These are phyloP conservation scores for Tuber indicum DNA, from an alignment of 495 filamentous ascomycete species.

Conservation along the genomic window DNA sequence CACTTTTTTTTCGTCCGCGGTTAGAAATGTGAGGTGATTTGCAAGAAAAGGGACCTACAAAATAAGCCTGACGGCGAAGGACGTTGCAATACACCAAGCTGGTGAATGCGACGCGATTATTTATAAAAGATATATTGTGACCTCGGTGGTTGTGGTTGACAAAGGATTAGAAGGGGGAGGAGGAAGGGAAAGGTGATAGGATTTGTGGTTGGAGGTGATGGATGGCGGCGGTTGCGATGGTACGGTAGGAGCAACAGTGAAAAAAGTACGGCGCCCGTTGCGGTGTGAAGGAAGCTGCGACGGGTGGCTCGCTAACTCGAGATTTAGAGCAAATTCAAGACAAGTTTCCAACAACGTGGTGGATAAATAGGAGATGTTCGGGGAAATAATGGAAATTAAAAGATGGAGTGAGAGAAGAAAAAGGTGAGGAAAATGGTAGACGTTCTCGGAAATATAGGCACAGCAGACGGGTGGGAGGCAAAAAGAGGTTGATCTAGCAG, in stretches of 20 bases:
- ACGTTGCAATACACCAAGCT: background rate
- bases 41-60: background rate
- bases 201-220: conserved; percentile 4
- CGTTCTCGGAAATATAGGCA: background rate
- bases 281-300: conserved; percentile 1
- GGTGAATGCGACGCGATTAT: conserved; percentile 18
- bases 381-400: background rate
- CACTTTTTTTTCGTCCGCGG: background rate
- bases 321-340: conserved; percentile 2
- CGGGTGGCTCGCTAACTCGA: conserved; percentile 5
- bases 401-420: background rate
- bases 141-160: conserved; percentile 13
- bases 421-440: background rate
- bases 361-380: background rate
- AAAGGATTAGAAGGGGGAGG: conserved; percentile 18
- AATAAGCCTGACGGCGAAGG: background rate
- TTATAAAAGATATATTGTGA: conserved; percentile 13
- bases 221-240: conserved; percentile 36
- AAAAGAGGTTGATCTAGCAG: background rate
- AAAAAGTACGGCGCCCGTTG: background rate
- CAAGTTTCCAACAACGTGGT: background rate
- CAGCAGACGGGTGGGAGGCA: background rate
- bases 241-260: conserved; percentile 3
- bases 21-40: background rate
- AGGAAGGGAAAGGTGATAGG: conserved; percentile 17